A percentile compares a stretch with the other conserved stretches of the same genome.
Evolutionary conservation across 208 protist species (phyloP).

Genomic region (Naegleria fowleri): DNA sequence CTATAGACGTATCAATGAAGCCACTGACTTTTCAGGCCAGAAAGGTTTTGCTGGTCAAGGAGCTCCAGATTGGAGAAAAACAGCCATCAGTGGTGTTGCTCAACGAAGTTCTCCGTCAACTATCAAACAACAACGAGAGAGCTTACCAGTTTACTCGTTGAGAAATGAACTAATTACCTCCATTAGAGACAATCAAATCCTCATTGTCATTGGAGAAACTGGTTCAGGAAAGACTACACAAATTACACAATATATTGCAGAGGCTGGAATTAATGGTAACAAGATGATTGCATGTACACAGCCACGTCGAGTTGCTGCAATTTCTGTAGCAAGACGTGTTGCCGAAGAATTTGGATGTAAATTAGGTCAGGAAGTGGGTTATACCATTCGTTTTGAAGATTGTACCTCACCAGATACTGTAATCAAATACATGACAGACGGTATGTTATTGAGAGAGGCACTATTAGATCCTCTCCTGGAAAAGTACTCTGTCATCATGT

Average conservation of each 20-base stretch:
- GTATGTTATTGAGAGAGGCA: constrained; percentile 95
- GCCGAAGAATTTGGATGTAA: constrained; percentile 91
- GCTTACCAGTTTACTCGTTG: constrained; percentile 64
- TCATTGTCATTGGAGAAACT: constrained; percentile 93
- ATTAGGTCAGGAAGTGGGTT: constrained; percentile 94
- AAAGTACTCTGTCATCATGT: constrained; percentile 90
- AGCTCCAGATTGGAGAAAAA: constrained; percentile 13
- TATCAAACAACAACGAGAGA: constrained; percentile 27
- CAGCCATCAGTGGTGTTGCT: background rate
- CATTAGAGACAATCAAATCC: constrained; percentile 66
- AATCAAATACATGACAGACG: constrained; percentile 97
- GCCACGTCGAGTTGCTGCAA: constrained; percentile 95
- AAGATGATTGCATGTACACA: constrained; percentile 88
- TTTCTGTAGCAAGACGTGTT: constrained; percentile 94
- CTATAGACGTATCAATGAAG: background rate
- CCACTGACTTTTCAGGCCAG: background rate
- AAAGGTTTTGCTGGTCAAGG: too few relatives aligned
- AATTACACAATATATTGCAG: constrained; percentile 80
- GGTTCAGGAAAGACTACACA: constrained; percentile 96
- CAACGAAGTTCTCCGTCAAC: background rate
- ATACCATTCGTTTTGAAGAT: constrained; percentile 97
- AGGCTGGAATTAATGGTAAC: constrained; percentile 54
- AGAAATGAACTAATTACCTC: constrained; percentile 66
- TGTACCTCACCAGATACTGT: constrained; percentile 79
- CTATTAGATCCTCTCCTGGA: constrained; percentile 79